A percentile compares a stretch with the other conserved stretches of the same genome.
phyloP scores from a whole-genome alignment of 768 basidiomycete genomes.

The Tulasnella sp. region DNA sequence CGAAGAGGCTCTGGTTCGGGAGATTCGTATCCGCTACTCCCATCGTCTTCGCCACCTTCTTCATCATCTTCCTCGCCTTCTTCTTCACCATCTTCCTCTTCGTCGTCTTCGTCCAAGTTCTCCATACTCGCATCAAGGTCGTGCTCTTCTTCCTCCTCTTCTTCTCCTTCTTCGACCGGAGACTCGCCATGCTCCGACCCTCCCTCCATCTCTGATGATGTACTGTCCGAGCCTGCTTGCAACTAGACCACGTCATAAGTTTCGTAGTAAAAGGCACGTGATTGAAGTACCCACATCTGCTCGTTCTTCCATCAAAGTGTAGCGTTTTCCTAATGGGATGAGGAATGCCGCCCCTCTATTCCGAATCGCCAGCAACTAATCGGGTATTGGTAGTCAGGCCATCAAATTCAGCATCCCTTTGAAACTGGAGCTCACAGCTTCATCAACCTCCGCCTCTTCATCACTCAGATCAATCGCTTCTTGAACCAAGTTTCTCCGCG shows the following conservation, averaged over 20 bases:
- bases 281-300: conserved; percentile 7
- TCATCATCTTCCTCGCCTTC: conserved; percentile 13
- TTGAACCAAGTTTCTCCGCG: conserved; percentile 9
- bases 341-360: conserved; percentile 11
- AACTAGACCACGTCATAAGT: background rate
- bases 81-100: conserved; percentile 9
- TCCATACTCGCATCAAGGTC: conserved; percentile 14
- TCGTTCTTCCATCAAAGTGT: conserved; percentile 13
- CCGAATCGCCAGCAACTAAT: conserved; percentile 7
- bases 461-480: conserved; percentile 15
- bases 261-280: background rate
- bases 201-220: background rate
- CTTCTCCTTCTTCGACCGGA: conserved; percentile 8
- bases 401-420: too few species aligned
- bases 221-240: conserved; percentile 12
- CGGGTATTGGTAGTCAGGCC: background rate
- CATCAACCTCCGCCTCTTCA: conserved; percentile 16
- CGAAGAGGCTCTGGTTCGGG: background rate
- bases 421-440: background rate
- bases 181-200: background rate
- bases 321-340: conserved; percentile 11
- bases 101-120: conserved; percentile 8
- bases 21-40: background rate
- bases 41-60: conserved; percentile 1
- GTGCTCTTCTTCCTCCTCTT: conserved; percentile 11